Conservation (phyloP, 805 yeast species). For the Millerago galiae region DNA sequence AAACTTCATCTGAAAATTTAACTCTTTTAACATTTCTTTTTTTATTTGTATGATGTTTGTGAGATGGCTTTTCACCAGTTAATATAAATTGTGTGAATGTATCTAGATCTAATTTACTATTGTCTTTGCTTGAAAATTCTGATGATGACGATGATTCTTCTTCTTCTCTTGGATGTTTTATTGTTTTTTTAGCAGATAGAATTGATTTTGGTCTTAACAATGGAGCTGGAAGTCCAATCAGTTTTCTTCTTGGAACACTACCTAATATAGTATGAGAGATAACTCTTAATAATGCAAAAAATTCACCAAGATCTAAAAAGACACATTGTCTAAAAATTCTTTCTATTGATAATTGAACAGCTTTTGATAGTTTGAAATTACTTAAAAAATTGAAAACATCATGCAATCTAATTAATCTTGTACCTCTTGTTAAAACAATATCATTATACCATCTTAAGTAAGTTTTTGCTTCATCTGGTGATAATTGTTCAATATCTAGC, state of each 20-base stretch:
- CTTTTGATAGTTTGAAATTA: slow-evolving; percentile 62
- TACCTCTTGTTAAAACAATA: slow-evolving; percentile 63
- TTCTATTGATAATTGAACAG: slow-evolving; percentile 43
- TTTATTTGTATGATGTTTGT: slow-evolving; percentile 23
- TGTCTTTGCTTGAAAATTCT: slow-evolving; percentile 13
- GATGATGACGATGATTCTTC: slow-evolving; percentile 17
- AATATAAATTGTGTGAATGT: slow-evolving; percentile 77
- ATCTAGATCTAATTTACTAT: slow-evolving; percentile 63
- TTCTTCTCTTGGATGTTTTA: slow-evolving; percentile 39
- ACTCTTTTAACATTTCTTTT: slow-evolving; percentile 49
- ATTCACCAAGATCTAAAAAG: slow-evolving; percentile 79
- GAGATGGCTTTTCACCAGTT: slow-evolving; percentile 69
- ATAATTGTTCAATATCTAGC: slow-evolving; percentile 58
- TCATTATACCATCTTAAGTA: slow-evolving; percentile 93
- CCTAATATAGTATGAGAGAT: slow-evolving; percentile 60
- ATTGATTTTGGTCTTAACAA: slow-evolving; percentile 80
- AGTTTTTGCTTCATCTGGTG: slow-evolving; percentile 73
- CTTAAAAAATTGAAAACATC: slow-evolving; percentile 77
- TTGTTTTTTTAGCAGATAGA: slow-evolving; percentile 51
- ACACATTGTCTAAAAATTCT: slow-evolving; percentile 46
- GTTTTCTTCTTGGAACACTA: slow-evolving; percentile 42
- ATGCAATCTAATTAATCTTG: slow-evolving; percentile 56
- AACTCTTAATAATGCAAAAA: slow-evolving; percentile 79
- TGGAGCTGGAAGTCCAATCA: slow-evolving; percentile 51
- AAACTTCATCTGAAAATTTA: slow-evolving; percentile 62